A percentile compares a stretch with the other conserved stretches of the same genome.
phyloP scores from a whole-genome alignment of 1,284 basidiomycete genomes.

The Prillingera fragicola region DNA sequence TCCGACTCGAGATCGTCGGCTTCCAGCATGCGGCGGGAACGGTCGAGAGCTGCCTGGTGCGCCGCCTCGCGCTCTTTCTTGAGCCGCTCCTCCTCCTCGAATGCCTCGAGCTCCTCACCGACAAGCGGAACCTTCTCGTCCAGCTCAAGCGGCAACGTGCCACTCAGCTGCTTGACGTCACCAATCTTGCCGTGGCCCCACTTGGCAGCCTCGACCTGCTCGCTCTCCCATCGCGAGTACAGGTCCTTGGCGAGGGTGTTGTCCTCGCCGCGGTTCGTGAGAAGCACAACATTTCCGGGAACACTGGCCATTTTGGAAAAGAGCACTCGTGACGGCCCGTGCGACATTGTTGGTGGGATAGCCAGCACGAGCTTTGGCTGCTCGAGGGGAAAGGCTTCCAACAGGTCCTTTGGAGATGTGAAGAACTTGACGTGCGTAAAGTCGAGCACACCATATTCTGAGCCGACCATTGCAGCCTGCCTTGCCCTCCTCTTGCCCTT shows the following conservation, averaged over 20 bases:
- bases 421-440: slow-evolving; percentile 85
- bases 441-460: slow-evolving; percentile 43
- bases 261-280: slow-evolving; percentile 72
- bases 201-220: slow-evolving; percentile 66
- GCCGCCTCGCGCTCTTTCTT: slow-evolving; percentile 82
- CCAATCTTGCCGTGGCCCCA: slow-evolving; percentile 79
- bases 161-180: slow-evolving; percentile 69
- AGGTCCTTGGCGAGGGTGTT: slow-evolving; percentile 72
- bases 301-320: slow-evolving; percentile 78
- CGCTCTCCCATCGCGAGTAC: slow-evolving; percentile 67
- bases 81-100: slow-evolving; percentile 69
- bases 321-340: slow-evolving; percentile 80
- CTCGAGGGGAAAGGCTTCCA: slow-evolving; percentile 73
- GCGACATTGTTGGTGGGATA: slow-evolving; percentile 83
- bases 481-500: slow-evolving; percentile 55
- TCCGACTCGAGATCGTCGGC: slow-evolving; percentile 60
- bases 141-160: slow-evolving; percentile 64
- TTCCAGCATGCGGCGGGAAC: slow-evolving; percentile 83
- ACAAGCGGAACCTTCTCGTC: slow-evolving; percentile 80
- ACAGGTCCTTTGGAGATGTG: slow-evolving; percentile 68
- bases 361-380: slow-evolving; percentile 90
- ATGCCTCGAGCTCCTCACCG: slow-evolving; percentile 77
- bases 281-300: slow-evolving; percentile 74
- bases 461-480: slow-evolving; percentile 21
- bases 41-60: slow-evolving; percentile 74